Evolutionary conservation across 176 grass and related monocot species (phyloP).

Genomic region (Chrysopogon serrulatus): DNA sequence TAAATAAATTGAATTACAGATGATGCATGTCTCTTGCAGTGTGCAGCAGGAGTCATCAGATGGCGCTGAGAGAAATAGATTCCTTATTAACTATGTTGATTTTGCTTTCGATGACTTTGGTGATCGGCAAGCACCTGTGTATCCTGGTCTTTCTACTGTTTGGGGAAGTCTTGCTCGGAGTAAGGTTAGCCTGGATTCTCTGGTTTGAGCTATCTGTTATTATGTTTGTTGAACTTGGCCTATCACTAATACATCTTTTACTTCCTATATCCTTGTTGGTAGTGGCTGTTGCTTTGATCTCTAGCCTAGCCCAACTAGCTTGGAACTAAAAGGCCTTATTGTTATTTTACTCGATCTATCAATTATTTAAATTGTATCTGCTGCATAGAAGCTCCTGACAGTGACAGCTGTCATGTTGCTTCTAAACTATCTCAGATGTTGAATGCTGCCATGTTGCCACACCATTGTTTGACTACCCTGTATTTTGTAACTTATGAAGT

Average conservation of each 20-base stretch:
- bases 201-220: constrained; percentile 26
- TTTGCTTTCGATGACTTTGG: constrained; percentile 92
- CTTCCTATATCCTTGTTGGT: neutral
- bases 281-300: neutral
- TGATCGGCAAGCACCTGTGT: constrained; percentile 83
- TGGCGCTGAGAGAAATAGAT: constrained; percentile 91
- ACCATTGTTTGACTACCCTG: neutral
- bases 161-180: constrained; percentile 99
- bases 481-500: neutral
- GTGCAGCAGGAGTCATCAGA: constrained; percentile 99
- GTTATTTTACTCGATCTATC: neutral
- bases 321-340: neutral
- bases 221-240: constrained; percentile 7
- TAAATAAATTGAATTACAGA: constrained; percentile 17
- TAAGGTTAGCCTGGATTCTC: constrained; percentile 56
- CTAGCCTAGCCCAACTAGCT: neutral
- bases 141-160: constrained; percentile 97
- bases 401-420: neutral
- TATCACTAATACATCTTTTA: neutral
- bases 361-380: neutral
- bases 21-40: constrained; percentile 42
- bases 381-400: neutral
- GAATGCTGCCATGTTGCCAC: neutral
- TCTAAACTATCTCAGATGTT: constrained; percentile 3
- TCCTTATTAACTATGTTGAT: constrained; percentile 97